Percentiles rank a stretch among this genome's conserved stretches.
Conservation (phyloP, 371 early-diverging fungal species). For the Apophysomyces trapeziformis region DNA sequence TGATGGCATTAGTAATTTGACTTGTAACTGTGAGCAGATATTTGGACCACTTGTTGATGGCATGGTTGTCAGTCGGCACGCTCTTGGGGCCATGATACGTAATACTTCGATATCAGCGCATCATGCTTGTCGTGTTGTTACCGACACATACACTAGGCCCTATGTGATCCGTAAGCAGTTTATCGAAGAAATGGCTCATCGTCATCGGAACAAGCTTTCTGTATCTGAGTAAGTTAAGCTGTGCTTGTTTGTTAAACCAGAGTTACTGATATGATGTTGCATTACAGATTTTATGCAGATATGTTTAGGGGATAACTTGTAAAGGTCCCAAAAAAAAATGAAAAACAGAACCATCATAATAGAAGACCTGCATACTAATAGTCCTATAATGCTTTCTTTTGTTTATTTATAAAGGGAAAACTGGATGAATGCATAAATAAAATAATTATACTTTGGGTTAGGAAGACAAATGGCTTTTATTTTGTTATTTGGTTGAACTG, state of each 20-base stretch:
- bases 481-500: too few species aligned
- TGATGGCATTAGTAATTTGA: neutral
- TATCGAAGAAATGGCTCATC: constrained; percentile 61
- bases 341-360: neutral
- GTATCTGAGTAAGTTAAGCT: constrained; percentile 53
- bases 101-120: constrained; percentile 75
- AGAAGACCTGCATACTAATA: neutral
- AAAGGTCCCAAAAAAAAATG: too few species aligned
- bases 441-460: neutral
- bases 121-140: constrained; percentile 60
- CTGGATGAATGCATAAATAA: neutral
- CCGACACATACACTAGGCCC: constrained; percentile 61
- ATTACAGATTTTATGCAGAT: constrained; percentile 19
- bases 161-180: constrained; percentile 61
- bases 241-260: too few species aligned
- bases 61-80: constrained; percentile 70
- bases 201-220: constrained; percentile 49
- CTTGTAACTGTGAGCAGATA: constrained; percentile 37
- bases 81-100: constrained; percentile 70
- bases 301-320: constrained; percentile 2
- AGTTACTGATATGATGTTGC: neutral
- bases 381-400: neutral
- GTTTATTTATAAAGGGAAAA: neutral
- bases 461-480: too few species aligned
- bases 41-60: constrained; percentile 79